phyloP scores from a whole-genome alignment of 441 rosid genomes.

The Gossypium trilobum region DNA sequence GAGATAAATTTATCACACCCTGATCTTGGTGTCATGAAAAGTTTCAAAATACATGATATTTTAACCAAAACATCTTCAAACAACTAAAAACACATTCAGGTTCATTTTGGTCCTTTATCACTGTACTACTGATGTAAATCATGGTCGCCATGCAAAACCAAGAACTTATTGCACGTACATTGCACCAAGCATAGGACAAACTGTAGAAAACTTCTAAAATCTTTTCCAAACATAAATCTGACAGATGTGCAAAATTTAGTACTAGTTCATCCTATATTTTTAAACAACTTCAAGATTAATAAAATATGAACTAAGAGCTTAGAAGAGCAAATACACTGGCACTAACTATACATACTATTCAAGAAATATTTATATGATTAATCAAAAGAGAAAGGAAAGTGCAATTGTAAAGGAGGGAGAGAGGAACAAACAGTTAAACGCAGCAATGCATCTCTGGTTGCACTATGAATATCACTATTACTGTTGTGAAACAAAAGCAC shows the following conservation, averaged over 20 bases:
- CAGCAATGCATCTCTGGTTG: constrained; percentile 64
- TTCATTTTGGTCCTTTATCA: not conserved
- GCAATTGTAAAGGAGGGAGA: constrained; percentile 9
- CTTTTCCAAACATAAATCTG: not conserved
- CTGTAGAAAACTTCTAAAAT: not conserved
- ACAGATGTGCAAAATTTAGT: not conserved
- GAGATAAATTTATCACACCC: not conserved
- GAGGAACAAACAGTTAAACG: constrained; percentile 59
- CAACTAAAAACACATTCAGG: not conserved
- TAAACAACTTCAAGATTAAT: not conserved
- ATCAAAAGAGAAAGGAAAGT: not conserved
- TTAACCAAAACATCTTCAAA: constrained; percentile 6
- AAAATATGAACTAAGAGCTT: not conserved
- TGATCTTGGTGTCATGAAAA: not conserved
- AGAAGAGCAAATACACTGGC: not conserved
- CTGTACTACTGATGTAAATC: not conserved
- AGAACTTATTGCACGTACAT: not conserved
- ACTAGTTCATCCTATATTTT: not conserved
- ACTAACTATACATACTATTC: not conserved
- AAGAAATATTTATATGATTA: not conserved
- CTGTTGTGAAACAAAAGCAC: constrained; percentile 49
- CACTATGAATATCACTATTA: constrained; percentile 57
- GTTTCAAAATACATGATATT: not conserved
- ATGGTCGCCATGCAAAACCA: not conserved
- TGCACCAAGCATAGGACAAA: not conserved